Conservation (phyloP, 352 stramenopile species). For the Globisporangium polare region DNA sequence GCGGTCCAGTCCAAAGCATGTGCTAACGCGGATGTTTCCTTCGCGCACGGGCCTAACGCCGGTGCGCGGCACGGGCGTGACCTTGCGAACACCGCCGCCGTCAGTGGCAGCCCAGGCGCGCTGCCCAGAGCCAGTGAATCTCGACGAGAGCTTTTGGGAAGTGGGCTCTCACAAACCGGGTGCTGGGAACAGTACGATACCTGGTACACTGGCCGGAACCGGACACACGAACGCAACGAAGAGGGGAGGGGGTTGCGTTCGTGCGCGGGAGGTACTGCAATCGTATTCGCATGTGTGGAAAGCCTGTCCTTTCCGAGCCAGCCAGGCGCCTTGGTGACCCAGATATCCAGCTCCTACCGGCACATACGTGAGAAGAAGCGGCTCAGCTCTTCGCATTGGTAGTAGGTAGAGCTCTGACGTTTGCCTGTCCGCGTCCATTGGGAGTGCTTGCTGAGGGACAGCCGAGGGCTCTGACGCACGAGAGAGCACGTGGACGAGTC, state of each 20-base stretch:
- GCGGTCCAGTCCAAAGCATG: neutral
- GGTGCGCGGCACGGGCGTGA: neutral
- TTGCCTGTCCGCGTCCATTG: too few relatives aligned
- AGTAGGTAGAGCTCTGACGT: too few relatives aligned
- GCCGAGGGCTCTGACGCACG: neutral
- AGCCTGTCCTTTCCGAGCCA: neutral
- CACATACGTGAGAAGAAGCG: neutral
- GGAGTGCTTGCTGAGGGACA: neutral
- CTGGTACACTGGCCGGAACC: neutral
- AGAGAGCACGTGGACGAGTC: neutral
- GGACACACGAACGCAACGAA: neutral
- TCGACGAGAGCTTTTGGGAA: neutral
- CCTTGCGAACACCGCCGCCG: neutral
- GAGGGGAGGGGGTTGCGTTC: neutral
- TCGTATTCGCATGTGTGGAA: neutral
- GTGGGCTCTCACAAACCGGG: too few relatives aligned
- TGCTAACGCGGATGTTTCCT: neutral
- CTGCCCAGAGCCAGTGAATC: neutral
- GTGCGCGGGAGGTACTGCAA: neutral
- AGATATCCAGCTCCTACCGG: neutral
- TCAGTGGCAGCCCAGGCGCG: neutral
- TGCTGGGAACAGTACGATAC: neutral
- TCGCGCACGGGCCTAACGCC: neutral
- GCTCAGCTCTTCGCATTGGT: neutral
- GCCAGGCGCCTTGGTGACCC: neutral